Evolutionary conservation across 1,139 yeast genomes (phyloP).

Genomic region (Diutina rugosa): DNA sequence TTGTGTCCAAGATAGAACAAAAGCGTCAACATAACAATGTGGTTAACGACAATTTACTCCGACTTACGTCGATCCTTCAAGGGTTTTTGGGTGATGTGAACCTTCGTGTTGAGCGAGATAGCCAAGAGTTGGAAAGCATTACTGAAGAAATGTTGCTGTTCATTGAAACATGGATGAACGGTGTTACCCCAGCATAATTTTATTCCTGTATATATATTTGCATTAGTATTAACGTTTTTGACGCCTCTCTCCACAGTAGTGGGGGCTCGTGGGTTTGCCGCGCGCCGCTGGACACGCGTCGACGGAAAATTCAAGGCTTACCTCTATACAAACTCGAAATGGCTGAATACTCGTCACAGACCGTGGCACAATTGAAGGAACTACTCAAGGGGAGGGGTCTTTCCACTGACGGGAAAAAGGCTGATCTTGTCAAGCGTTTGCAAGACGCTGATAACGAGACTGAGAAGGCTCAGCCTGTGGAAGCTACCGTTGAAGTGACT

Average conservation of each 20-base stretch:
- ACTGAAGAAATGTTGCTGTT: neutral
- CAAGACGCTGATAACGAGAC: conserved; percentile 15
- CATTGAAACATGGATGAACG: neutral
- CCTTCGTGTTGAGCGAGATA: neutral
- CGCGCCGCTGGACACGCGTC: neutral
- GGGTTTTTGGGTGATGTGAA: neutral
- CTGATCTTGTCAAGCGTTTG: conserved; percentile 66
- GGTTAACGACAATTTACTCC: neutral
- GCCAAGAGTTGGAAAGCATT: neutral
- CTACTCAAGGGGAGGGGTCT: conserved; percentile 56
- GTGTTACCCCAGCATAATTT: neutral
- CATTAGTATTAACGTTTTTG: neutral
- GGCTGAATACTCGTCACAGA: conserved; percentile 50
- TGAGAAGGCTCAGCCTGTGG: conserved; percentile 11
- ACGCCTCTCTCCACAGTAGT: neutral
- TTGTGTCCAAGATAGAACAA: neutral
- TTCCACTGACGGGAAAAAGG: conserved; percentile 69
- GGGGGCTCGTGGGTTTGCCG: neutral
- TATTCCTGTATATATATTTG: neutral
- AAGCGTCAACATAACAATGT: neutral
- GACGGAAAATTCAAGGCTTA: neutral
- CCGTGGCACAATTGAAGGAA: conserved; percentile 82
- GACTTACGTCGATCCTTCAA: neutral
- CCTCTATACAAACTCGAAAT: conserved; percentile 13
- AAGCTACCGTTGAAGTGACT: conserved; percentile 5